These are phyloP conservation scores for Acephala macrosclerotiorum DNA, from an alignment of 2,329 filamentous ascomycete species.

Conservation along the genomic window DNA sequence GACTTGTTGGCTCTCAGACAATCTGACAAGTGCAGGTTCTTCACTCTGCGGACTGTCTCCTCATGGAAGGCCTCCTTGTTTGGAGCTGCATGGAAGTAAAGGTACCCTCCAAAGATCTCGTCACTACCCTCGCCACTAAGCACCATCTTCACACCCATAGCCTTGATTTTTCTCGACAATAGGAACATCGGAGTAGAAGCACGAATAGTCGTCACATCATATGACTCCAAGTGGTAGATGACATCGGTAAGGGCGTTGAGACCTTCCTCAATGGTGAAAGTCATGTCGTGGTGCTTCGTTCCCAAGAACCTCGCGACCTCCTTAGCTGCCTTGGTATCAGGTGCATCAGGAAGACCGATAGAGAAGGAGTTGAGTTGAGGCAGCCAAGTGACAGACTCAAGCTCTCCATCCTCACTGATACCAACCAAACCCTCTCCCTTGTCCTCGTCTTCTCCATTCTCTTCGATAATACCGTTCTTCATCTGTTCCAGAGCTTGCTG, in stretches of 20 bases:
- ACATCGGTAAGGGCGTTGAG: constrained; percentile 97
- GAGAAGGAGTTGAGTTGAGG: constrained; percentile 99
- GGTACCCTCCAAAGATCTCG: constrained; percentile 97
- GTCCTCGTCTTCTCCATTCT: constrained; percentile 53
- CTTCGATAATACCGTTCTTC: constrained; percentile 50
- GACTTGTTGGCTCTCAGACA: constrained; percentile 99
- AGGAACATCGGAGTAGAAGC: constrained; percentile 99
- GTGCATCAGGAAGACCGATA: constrained; percentile 91
- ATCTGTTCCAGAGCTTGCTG: constrained; percentile 61
- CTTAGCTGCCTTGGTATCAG: constrained; percentile 89
- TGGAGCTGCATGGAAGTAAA: constrained; percentile 97
- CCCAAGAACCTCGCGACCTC: constrained; percentile 97
- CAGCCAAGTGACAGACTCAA: constrained; percentile 89
- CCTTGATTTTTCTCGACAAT: constrained; percentile 98
- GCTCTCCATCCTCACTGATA: constrained; percentile 89
- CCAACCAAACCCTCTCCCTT: constrained; percentile 81
- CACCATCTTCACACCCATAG: constrained; percentile 99
- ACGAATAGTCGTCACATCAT: constrained; percentile 97
- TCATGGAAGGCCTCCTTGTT: constrained; percentile 92
- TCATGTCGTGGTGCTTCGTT: constrained; percentile 98
- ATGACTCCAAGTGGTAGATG: constrained; percentile 97
- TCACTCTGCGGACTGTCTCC: constrained; percentile 92
- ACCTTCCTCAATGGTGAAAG: constrained; percentile 96
- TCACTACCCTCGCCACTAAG: constrained; percentile 95
- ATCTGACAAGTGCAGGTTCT: constrained; percentile 96